Conservation (phyloP, 164 flowering plant species). For the Aristolochia californica region DNA sequence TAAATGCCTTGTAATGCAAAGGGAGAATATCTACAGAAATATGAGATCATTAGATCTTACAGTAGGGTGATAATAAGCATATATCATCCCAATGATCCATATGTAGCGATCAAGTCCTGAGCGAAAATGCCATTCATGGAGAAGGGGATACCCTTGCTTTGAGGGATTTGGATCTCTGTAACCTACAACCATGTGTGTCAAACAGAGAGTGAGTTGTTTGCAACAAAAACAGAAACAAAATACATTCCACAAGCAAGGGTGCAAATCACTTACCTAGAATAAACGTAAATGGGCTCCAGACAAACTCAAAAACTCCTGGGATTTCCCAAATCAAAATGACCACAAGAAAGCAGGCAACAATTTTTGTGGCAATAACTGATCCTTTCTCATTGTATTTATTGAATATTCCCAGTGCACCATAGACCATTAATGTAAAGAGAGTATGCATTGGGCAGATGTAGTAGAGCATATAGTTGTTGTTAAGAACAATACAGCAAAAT, state of each 20-base stretch:
- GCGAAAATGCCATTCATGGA: conserved; percentile 96
- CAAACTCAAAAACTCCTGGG: conserved; percentile 79
- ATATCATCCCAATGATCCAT: conserved; percentile 98
- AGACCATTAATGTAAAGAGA: conserved; percentile 95
- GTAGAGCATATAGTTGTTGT: conserved; percentile 78
- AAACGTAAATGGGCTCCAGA: conserved; percentile 86
- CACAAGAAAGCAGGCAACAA: conserved; percentile 64
- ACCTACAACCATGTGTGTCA: conserved; percentile 34
- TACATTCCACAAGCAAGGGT: background rate
- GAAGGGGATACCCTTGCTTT: conserved; percentile 34
- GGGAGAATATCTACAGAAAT: no score
- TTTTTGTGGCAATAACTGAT: conserved; percentile 60
- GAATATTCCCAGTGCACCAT: conserved; percentile 81
- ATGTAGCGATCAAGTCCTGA: conserved; percentile 98
- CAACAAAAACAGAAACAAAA: background rate
- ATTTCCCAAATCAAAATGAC: conserved; percentile 89
- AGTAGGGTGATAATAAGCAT: conserved; percentile 91
- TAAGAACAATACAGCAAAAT: conserved; percentile 79
- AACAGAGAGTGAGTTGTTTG: background rate
- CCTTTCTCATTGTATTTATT: conserved; percentile 80
- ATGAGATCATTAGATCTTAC: conserved; percentile 30
- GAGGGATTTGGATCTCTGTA: conserved; percentile 64
- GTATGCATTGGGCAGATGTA: conserved; percentile 99
- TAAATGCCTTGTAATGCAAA: no score
- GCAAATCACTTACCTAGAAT: conserved; percentile 52